phyloP scores from a whole-genome alignment of 257 asterid genomes.

The Solanum clarkiae region DNA sequence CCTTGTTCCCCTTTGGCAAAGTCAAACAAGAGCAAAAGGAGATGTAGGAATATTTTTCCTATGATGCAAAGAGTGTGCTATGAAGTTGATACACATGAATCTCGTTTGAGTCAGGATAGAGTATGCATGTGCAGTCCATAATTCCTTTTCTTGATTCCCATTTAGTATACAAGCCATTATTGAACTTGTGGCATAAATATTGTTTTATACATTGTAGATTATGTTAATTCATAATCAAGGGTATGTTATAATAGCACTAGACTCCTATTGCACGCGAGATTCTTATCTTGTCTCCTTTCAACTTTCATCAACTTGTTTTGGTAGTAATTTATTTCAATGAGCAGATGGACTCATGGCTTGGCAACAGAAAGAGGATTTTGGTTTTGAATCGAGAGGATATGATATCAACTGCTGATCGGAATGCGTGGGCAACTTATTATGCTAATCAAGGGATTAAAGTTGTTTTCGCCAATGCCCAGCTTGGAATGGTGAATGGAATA shows the following conservation, averaged over 20 bases:
- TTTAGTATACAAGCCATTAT: background rate
- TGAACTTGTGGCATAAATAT: background rate
- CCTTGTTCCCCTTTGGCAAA: background rate
- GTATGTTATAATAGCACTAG: background rate
- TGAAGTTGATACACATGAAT: background rate
- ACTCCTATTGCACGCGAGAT: background rate
- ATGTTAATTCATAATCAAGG: background rate
- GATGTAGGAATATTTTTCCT: background rate
- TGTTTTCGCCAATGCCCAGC: constrained; percentile 72
- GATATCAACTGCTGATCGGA: constrained; percentile 81
- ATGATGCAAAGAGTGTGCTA: background rate
- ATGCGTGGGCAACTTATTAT: constrained; percentile 93
- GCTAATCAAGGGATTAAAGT: constrained; percentile 80
- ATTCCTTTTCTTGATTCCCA: background rate
- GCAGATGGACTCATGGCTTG: constrained; percentile 94
- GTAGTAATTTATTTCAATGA: constrained; percentile 11
- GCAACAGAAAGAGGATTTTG: constrained; percentile 74
- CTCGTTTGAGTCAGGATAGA: background rate
- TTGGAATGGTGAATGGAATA: constrained; percentile 50
- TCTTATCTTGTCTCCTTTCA: background rate
- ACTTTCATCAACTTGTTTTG: constrained; percentile 1
- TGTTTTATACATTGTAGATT: background rate
- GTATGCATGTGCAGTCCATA: background rate
- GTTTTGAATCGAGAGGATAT: constrained; percentile 95
- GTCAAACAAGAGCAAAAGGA: background rate